Percentiles rank a stretch among this genome's conserved stretches.
These are phyloP conservation scores for Quercus lobata DNA, from an alignment of 331 rosid genomes.

Conservation along the genomic window DNA sequence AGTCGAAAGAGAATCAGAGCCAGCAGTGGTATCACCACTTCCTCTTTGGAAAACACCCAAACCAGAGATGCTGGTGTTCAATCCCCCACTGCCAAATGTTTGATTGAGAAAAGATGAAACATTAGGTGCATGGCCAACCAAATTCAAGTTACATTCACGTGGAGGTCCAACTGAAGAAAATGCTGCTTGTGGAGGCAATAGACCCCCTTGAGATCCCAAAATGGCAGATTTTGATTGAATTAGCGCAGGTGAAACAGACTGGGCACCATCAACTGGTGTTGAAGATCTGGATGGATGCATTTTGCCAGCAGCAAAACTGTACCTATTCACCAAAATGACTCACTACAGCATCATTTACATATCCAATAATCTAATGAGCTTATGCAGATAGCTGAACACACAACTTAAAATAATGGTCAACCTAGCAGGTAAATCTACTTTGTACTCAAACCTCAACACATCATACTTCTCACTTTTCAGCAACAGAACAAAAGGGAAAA, in stretches of 20 bases:
- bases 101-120: constrained; percentile 71
- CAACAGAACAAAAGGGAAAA: not conserved
- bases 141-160: constrained; percentile 62
- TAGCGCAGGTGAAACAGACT: constrained; percentile 69
- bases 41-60: constrained; percentile 64
- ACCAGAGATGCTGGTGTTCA: constrained; percentile 61
- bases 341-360: constrained; percentile 34
- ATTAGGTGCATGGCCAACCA: constrained; percentile 70
- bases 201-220: constrained; percentile 75
- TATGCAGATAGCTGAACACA: not conserved
- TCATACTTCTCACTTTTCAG: not conserved
- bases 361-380: not conserved
- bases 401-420: not conserved
- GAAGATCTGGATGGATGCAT: constrained; percentile 88
- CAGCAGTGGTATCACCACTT: constrained; percentile 59
- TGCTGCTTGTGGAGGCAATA: constrained; percentile 57
- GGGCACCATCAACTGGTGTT: constrained; percentile 75
- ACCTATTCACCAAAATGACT: constrained; percentile 36
- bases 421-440: too few relatives aligned
- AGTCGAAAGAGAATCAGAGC: constrained; percentile 57
- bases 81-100: constrained; percentile 68
- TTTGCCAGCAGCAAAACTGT: constrained; percentile 32
- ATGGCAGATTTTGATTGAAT: constrained; percentile 78
- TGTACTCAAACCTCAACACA: too few relatives aligned
- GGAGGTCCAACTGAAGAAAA: constrained; percentile 71